These are phyloP conservation scores for Typha latifolia DNA, from an alignment of 176 grass and related monocot genomes.

Conservation along the genomic window DNA sequence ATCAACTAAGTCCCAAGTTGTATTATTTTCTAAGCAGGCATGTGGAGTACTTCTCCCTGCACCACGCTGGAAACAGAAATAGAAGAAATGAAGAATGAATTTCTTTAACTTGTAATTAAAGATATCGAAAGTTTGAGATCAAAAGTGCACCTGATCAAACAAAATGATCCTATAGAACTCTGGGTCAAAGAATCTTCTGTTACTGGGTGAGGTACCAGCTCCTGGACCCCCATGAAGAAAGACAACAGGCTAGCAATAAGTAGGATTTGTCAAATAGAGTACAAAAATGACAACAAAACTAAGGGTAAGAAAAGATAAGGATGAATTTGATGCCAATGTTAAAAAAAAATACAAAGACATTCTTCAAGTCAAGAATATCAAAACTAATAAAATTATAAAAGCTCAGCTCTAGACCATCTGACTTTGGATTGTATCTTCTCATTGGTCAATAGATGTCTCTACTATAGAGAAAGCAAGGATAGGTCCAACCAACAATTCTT, in stretches of 20 bases:
- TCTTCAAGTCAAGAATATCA: too few species aligned
- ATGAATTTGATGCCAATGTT: too few species aligned
- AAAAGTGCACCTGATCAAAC: conserved; percentile 61
- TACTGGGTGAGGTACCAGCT: conserved; percentile 61
- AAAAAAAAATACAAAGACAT: too few species aligned
- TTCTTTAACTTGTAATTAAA: background rate
- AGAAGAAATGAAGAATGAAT: background rate
- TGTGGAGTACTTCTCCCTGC: conserved; percentile 79
- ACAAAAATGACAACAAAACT: background rate
- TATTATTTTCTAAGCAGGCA: conserved; percentile 85
- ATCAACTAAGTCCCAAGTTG: conserved; percentile 86
- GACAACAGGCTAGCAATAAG: conserved; percentile 53
- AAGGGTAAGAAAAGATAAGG: too few species aligned
- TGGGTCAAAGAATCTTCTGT: conserved; percentile 72
- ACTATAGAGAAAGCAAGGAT: too few species aligned
- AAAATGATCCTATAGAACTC: conserved; percentile 76
- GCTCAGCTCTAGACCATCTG: too few species aligned
- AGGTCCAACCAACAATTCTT: too few species aligned
- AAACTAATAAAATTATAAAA: too few species aligned
- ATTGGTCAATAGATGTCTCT: too few species aligned
- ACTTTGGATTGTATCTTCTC: too few species aligned
- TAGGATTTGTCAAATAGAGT: background rate
- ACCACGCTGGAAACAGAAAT: conserved; percentile 43
- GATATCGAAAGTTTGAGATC: background rate
- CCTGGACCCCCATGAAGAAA: conserved; percentile 83